Conservation (phyloP, 768 basidiomycete species). For the Boletus sp. region DNA sequence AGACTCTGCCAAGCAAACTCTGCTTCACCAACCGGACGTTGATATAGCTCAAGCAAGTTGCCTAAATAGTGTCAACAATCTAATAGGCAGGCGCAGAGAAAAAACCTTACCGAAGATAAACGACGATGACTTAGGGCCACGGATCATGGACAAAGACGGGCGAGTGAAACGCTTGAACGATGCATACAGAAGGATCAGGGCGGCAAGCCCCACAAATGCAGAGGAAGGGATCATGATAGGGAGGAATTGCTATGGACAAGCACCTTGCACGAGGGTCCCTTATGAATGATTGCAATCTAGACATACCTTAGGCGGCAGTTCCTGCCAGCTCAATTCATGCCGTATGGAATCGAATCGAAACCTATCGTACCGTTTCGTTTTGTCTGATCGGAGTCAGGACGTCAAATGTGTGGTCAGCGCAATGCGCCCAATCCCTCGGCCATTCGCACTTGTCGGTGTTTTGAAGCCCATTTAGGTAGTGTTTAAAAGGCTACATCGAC, state of each 20-base stretch:
- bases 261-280: background rate
- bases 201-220: background rate
- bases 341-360: background rate
- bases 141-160: constrained; percentile 11
- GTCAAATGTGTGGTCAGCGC: too few species aligned
- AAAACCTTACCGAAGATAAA: constrained; percentile 13
- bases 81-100: constrained; percentile 7
- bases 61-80: constrained; percentile 16
- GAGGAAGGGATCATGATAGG: constrained; percentile 4
- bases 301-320: background rate
- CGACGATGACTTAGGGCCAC: constrained; percentile 14
- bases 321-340: too few species aligned
- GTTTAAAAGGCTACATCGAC: too few species aligned
- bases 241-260: background rate
- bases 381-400: too few species aligned
- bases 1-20: constrained; percentile 31
- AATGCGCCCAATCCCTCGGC: too few species aligned
- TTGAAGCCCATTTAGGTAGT: too few species aligned
- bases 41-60: constrained; percentile 24
- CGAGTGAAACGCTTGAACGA: background rate
- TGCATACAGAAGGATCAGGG: background rate
- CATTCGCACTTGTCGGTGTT: too few species aligned
- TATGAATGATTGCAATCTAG: background rate
- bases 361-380: background rate
- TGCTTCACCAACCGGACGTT: constrained; percentile 24